phyloP scores from a whole-genome alignment of 192 early-diverging fungal genomes.

The Fimicolochytrium jonesii region DNA sequence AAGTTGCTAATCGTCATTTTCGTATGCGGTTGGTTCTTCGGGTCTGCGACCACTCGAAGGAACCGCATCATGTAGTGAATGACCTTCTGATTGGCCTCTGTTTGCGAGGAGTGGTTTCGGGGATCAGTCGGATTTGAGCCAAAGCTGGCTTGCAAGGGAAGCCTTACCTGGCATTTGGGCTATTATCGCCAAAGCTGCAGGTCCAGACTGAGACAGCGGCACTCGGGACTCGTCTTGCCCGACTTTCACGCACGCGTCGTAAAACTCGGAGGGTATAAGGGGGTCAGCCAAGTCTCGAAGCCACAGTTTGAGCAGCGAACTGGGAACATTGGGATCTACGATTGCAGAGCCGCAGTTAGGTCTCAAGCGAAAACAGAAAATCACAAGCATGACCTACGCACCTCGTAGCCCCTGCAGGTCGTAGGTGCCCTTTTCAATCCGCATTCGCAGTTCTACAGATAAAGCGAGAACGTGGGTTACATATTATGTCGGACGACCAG shows the following conservation, averaged over 20 bases:
- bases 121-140: not conserved
- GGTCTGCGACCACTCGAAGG: constrained; percentile 73
- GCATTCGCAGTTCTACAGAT: constrained; percentile 57
- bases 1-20: constrained; percentile 88
- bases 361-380: too few relatives aligned
- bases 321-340: constrained; percentile 81
- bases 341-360: too few relatives aligned
- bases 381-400: too few relatives aligned
- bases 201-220: constrained; percentile 46
- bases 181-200: constrained; percentile 30
- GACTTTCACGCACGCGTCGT: constrained; percentile 71
- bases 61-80: constrained; percentile 77
- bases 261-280: constrained; percentile 76
- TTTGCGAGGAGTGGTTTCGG: constrained; percentile 9
- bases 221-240: constrained; percentile 48
- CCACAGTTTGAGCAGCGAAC: constrained; percentile 90
- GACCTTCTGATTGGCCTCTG: constrained; percentile 65
- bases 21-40: constrained; percentile 68
- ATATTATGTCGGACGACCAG: not conserved
- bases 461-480: not conserved
- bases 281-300: constrained; percentile 90
- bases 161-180: constrained; percentile 28
- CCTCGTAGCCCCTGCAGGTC: constrained; percentile 65
- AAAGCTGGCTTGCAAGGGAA: not conserved
- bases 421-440: constrained; percentile 80